Evolutionary conservation across 345 rosid genomes (phyloP).

Genomic region (Dipteronia dyeriana): DNA sequence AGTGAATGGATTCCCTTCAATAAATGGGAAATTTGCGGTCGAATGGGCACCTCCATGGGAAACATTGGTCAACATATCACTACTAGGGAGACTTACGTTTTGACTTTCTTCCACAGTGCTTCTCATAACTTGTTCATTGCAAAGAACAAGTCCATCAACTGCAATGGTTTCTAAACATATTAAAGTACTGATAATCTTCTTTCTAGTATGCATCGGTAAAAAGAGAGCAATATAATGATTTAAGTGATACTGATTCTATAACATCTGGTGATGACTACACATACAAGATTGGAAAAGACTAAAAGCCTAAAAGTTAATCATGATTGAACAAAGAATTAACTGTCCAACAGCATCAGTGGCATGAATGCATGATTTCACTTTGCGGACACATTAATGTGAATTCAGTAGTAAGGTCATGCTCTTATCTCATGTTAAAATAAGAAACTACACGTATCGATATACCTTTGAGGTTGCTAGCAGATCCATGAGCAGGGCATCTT

Average conservation of each 20-base stretch:
- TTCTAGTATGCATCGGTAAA: not conserved
- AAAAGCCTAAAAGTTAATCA: not conserved
- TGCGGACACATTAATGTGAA: not conserved
- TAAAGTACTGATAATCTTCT: conserved; percentile 17
- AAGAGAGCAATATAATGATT: not conserved
- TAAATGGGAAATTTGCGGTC: conserved; percentile 69
- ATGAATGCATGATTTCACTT: not conserved
- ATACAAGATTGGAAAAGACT: too few relatives aligned
- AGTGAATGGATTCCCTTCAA: conserved; percentile 68
- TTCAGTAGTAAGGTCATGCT: not conserved
- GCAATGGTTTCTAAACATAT: conserved; percentile 29
- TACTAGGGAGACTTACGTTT: conserved; percentile 37
- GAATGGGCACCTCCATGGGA: conserved; percentile 44
- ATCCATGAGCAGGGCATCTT: conserved; percentile 59
- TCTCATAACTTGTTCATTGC: conserved; percentile 68
- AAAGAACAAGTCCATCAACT: conserved; percentile 81
- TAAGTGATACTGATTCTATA: not conserved
- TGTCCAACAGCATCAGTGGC: not conserved
- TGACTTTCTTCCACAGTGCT: conserved; percentile 45
- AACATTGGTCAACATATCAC: conserved; percentile 33
- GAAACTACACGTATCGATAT: conserved; percentile 24
- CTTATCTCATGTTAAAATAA: not conserved
- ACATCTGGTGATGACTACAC: not conserved
- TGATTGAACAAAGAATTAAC: not conserved
- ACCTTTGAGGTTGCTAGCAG: conserved; percentile 53